Evolutionary conservation across 2,329 filamentous ascomycete genomes (phyloP), one percentile per base, ranked within the genome.

Genomic region (Fusarium armeniacum): DNA sequence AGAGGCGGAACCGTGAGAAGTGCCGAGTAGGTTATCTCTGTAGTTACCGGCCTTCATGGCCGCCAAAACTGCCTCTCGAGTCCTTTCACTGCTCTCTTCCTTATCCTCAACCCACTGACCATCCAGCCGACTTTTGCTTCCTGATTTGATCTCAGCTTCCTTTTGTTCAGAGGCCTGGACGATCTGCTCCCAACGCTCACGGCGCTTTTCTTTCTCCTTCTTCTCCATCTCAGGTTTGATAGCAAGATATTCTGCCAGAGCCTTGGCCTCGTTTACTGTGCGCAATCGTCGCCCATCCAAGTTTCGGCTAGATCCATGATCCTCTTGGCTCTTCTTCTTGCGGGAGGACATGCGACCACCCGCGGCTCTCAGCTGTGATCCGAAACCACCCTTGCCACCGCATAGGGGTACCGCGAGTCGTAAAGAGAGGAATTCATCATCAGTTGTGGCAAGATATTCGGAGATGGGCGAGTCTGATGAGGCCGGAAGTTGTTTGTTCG

Each of bases 221-320:
- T 91, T 90, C 69, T 98, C 96, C 95, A 99, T 98, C 65, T 98
- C 95, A 0, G 97, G 96, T 78, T 98, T 98, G 72, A 97, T 92
- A 3, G 94, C 93, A 3, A 98, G 86, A 76, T 98, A 98, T 78
- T 98, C 94, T 0, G 97, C 96, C 22, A 99, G 84, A 2, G 93
- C 93, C 80, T 99, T 99, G 35, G 96, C 96, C 78, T 99, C 96
- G 38, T 92, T 95, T 30, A 98, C 93, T 3, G 96, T 98, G 52
- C 97, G 90, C 58, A 99, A 80, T 59, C 96, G 88, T 24, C 96
- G 90, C 0, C 96, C 96, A 75, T 98, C 96, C 3, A 99, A 85
- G 72, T 98, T 99, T 69, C 96, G 90, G 77, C 93, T 97, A 4
- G 94, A 98, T 26, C 90, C 94, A 76, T 97, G 95, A 66, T 93